Evolutionary conservation across 768 basidiomycete genomes (phyloP).

Genomic region (Tylopilus vinaceipallidus): DNA sequence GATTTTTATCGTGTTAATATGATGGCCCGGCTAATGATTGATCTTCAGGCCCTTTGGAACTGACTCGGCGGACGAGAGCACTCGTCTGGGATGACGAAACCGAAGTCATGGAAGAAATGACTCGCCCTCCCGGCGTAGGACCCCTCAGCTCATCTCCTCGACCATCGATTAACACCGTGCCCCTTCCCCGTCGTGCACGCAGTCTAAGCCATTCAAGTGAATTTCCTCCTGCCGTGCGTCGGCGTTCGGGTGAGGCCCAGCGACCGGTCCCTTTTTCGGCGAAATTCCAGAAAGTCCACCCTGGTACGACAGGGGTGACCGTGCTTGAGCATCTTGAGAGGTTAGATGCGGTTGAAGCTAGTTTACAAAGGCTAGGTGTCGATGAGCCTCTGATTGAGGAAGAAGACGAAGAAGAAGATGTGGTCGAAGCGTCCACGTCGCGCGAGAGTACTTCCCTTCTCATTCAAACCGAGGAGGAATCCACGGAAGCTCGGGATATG

Average conservation of each 20-base stretch:
- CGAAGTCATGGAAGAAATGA: conserved; percentile 60
- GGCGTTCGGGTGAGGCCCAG: conserved; percentile 59
- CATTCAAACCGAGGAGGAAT: conserved; percentile 33
- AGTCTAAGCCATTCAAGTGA: conserved; percentile 60
- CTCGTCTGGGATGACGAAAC: conserved; percentile 86
- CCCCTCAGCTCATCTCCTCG: conserved; percentile 51
- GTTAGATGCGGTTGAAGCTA: conserved; percentile 78
- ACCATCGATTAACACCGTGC: conserved; percentile 61
- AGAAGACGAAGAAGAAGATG: conserved; percentile 60
- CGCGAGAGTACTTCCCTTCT: conserved; percentile 14
- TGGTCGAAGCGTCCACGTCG: conserved; percentile 48
- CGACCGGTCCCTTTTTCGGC: conserved; percentile 81
- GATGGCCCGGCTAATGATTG: conserved; percentile 8
- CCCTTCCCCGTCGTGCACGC: conserved; percentile 51
- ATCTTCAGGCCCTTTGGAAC: conserved; percentile 74
- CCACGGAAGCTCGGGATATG: conserved; percentile 9
- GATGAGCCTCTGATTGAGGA: conserved; percentile 50
- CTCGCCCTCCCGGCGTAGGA: conserved; percentile 31
- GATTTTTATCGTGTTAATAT: background rate
- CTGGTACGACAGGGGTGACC: conserved; percentile 83
- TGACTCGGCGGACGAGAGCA: conserved; percentile 79
- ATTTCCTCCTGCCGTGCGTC: conserved; percentile 71
- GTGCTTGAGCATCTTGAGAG: conserved; percentile 85
- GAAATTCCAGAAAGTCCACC: conserved; percentile 82
- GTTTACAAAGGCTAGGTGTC: conserved; percentile 68